phyloP scores from a whole-genome alignment of 2,329 filamentous ascomycete genomes.

The Colletotrichum siamense region DNA sequence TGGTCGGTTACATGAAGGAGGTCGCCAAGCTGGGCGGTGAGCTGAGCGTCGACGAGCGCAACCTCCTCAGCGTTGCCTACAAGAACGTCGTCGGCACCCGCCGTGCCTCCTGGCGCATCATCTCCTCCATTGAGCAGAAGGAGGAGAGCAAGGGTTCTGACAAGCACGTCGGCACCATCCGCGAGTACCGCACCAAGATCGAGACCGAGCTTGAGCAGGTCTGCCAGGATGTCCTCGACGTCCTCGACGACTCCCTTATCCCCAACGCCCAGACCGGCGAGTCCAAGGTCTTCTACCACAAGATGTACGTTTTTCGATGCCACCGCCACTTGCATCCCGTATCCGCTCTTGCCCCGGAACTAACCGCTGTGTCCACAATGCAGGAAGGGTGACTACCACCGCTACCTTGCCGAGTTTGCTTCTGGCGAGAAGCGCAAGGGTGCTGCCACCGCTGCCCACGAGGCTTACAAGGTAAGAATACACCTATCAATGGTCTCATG shows the following conservation, averaged over 20 bases:
- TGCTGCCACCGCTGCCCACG: conserved; percentile 84
- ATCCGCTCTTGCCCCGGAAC: not conserved
- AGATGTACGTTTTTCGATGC: conserved; percentile 79
- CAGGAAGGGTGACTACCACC: conserved; percentile 98
- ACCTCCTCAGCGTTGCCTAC: conserved; percentile 98
- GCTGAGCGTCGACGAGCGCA: conserved; percentile 95
- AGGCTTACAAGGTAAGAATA: conserved; percentile 90
- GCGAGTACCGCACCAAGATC: conserved; percentile 98
- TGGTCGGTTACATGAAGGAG: conserved; percentile 99
- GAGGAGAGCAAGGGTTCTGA: conserved; percentile 98
- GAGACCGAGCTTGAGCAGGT: conserved; percentile 97
- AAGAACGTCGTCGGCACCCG: conserved; percentile 99
- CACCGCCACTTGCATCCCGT: not conserved
- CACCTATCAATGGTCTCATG: not conserved
- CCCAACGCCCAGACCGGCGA: conserved; percentile 96
- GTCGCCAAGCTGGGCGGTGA: conserved; percentile 87
- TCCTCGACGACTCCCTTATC: conserved; percentile 91
- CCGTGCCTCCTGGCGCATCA: conserved; percentile 98
- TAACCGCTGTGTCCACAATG: conserved; percentile 24
- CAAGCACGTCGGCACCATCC: conserved; percentile 92
- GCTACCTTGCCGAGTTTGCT: conserved; percentile 92
- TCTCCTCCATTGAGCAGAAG: conserved; percentile 99
- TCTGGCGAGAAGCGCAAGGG: conserved; percentile 91
- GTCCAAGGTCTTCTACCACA: conserved; percentile 99
- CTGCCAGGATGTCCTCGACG: conserved; percentile 96